Conservation (phyloP, 352 stramenopile species). For the Globisporangium barbulae region DNA sequence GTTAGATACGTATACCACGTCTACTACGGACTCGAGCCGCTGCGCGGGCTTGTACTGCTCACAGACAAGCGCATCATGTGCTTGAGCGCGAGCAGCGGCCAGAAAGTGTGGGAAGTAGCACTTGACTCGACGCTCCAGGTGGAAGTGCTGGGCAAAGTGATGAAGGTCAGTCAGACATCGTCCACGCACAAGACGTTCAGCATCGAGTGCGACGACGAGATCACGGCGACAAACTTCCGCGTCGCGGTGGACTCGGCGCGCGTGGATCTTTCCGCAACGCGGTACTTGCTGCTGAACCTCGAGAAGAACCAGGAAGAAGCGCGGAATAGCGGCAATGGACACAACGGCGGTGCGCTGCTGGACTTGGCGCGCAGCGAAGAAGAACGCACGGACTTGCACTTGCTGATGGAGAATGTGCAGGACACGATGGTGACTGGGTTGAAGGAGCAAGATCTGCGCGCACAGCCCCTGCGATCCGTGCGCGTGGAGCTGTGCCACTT, state of each 20-base stretch:
- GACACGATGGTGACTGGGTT: slow-evolving; percentile 78
- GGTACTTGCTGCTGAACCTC: slow-evolving; percentile 78
- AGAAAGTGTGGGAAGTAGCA: slow-evolving; percentile 80
- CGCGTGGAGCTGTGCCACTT: slow-evolving; percentile 83
- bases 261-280: slow-evolving; percentile 69
- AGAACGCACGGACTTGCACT: slow-evolving; percentile 66
- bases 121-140: slow-evolving; percentile 78
- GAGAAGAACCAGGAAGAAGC: slow-evolving; percentile 80
- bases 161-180: slow-evolving; percentile 58
- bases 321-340: slow-evolving; percentile 20
- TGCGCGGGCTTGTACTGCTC: slow-evolving; percentile 67
- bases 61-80: slow-evolving; percentile 84
- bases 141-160: slow-evolving; percentile 25
- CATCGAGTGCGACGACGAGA: slow-evolving; percentile 67
- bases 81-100: slow-evolving; percentile 64
- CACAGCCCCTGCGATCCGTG: slow-evolving; percentile 74
- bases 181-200: slow-evolving; percentile 47
- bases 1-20: slow-evolving; percentile 81
- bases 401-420: slow-evolving; percentile 81
- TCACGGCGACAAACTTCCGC: slow-evolving; percentile 65
- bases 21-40: slow-evolving; percentile 66
- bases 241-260: slow-evolving; percentile 74
- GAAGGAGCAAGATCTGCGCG: slow-evolving; percentile 60
- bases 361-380: slow-evolving; percentile 41
- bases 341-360: slow-evolving; percentile 3